phyloP scores from a whole-genome alignment of 139 green algal species.

The Haematococcus sp. region DNA sequence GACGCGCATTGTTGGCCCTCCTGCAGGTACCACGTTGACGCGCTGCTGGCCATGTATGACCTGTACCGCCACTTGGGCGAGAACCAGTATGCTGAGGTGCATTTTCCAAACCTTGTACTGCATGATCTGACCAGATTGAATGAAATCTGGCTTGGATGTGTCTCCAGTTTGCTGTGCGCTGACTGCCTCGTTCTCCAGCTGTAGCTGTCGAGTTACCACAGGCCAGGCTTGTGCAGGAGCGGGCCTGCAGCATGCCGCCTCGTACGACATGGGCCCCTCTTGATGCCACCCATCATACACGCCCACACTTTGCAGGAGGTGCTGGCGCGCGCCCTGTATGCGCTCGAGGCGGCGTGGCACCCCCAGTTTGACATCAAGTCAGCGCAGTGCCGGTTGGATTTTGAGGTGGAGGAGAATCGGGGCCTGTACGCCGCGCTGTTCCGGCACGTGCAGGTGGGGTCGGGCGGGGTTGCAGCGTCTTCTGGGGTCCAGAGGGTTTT shows the following conservation, averaged over 20 bases:
- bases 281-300: no score
- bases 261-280: no score
- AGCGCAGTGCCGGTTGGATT: conserved; percentile 62
- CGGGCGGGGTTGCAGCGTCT: no score
- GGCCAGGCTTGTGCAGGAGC: no score
- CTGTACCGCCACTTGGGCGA: conserved; percentile 75
- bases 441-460: conserved; percentile 64
- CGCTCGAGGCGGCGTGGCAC: conserved; percentile 82
- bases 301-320: conserved; percentile 31
- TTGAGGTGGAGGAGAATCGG: conserved; percentile 59
- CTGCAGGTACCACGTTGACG: conserved; percentile 86
- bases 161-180: no score
- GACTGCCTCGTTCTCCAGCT: no score
- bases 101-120: neutral
- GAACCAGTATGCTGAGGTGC: conserved; percentile 54
- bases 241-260: no score
- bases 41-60: conserved; percentile 88
- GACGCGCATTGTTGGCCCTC: neutral
- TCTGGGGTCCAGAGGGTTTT: no score
- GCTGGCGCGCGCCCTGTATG: conserved; percentile 66
- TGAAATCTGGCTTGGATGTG: neutral
- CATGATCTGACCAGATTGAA: neutral
- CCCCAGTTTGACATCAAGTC: conserved; percentile 67
- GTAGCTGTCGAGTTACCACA: no score
- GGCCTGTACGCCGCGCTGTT: conserved; percentile 86